A percentile compares a stretch with the other conserved stretches of the same genome.
These are phyloP conservation scores for Vaccinium corymbosum DNA, from an alignment of 148 eudicot genomes.

Conservation along the genomic window DNA sequence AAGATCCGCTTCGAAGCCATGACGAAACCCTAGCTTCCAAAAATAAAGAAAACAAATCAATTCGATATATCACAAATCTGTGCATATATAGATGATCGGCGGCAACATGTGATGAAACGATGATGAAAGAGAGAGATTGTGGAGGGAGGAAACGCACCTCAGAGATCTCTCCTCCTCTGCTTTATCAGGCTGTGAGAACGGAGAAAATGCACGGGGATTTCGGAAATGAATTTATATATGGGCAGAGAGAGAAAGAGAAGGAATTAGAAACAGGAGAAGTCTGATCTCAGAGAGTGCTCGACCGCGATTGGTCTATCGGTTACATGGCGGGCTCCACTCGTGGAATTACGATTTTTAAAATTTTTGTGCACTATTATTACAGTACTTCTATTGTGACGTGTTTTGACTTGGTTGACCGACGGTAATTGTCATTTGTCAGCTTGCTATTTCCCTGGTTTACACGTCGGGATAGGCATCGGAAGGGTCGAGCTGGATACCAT, in stretches of 20 bases:
- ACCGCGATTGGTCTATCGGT: constrained; percentile 5
- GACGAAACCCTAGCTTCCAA: constrained; percentile 25
- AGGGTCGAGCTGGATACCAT: too few relatives aligned
- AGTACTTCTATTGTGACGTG: too few relatives aligned
- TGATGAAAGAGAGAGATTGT: neutral
- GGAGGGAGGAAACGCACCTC: constrained; percentile 5
- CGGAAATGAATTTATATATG: constrained; percentile 1
- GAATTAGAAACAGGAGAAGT: neutral
- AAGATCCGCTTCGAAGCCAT: constrained; percentile 56
- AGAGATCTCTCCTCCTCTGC: constrained; percentile 17
- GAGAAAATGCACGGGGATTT: neutral
- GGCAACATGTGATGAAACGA: neutral
- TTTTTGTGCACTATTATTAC: too few relatives aligned
- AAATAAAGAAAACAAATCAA: constrained; percentile 25
- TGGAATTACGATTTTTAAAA: neutral
- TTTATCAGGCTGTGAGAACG: constrained; percentile 5
- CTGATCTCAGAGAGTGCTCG: neutral
- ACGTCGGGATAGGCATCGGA: too few relatives aligned
- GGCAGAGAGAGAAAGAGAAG: neutral
- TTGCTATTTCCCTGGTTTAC: too few relatives aligned
- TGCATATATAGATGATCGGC: neutral
- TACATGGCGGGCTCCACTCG: neutral
- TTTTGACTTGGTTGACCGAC: too few relatives aligned
- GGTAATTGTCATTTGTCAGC: too few relatives aligned
- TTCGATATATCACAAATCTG: neutral